A percentile compares a stretch with the other conserved stretches of the same genome.
Evolutionary conservation across 2,329 filamentous ascomycete species (phyloP).

Genomic region (Colletotrichum salicis): DNA sequence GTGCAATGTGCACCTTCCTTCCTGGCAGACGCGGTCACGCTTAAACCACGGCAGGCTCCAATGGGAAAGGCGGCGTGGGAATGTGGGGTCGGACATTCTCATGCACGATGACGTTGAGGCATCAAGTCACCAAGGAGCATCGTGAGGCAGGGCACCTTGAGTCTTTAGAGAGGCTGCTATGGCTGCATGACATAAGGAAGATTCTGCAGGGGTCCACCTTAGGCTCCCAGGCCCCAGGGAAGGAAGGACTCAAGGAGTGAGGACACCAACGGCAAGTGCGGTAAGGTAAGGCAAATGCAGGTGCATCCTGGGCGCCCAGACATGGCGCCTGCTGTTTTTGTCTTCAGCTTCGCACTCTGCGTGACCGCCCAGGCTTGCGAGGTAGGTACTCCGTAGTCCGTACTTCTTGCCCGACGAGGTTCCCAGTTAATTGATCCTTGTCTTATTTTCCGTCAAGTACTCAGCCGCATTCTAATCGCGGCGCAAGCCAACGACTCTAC

Average conservation of each 20-base stretch:
- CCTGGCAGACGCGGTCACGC: conserved; percentile 2
- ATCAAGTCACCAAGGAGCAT: no score
- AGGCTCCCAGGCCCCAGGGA: no score
- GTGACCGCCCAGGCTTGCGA: no score
- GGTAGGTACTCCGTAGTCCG: no score
- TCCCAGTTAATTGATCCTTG: background rate
- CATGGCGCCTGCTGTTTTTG: background rate
- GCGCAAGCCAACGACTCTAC: background rate
- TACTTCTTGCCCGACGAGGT: background rate
- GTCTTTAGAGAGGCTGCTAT: no score
- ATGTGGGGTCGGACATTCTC: background rate
- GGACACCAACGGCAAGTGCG: conserved; percentile 6
- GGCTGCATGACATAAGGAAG: conserved; percentile 17
- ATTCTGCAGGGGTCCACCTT: background rate
- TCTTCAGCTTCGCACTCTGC: background rate
- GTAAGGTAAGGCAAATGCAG: background rate
- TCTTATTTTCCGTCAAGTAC: background rate
- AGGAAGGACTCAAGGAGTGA: no score
- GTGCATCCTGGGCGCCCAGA: conserved; percentile 1
- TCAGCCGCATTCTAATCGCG: background rate
- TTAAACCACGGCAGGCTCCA: conserved; percentile 9
- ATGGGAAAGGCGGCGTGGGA: background rate
- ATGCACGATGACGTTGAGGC: conserved; percentile 24
- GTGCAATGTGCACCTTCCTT: background rate
- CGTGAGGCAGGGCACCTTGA: background rate